Evolutionary conservation across 73 alveolate species (phyloP).

Genomic region (Symbiodinium natans): DNA sequence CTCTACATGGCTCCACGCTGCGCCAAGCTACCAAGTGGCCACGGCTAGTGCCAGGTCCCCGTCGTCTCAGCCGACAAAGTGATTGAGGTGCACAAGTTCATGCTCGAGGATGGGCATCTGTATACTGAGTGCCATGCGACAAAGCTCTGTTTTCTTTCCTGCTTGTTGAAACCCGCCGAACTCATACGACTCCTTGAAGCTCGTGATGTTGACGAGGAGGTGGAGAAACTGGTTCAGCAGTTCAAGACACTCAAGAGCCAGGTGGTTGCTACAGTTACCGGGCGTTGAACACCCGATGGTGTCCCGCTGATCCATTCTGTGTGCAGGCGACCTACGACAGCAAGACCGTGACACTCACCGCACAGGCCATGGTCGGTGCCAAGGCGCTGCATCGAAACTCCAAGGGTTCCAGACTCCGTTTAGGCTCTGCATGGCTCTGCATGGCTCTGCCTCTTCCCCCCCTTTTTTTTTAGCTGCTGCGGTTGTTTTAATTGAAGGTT

Average conservation of each 20-base stretch:
- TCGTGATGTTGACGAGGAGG: not conserved
- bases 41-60: not conserved
- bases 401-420: too few relatives aligned
- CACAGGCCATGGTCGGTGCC: constrained; percentile 87
- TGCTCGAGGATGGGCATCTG: constrained; percentile 62
- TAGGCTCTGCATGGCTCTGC: too few relatives aligned
- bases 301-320: not conserved
- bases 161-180: too few relatives aligned
- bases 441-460: too few relatives aligned
- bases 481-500: too few relatives aligned
- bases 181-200: too few relatives aligned
- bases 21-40: too few relatives aligned
- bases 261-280: too few relatives aligned
- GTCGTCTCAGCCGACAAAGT: constrained; percentile 43
- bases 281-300: not conserved
- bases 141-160: not conserved
- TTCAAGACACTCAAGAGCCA: constrained; percentile 30
- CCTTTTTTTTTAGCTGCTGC: too few relatives aligned
- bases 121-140: not conserved
- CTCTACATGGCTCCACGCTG: too few relatives aligned
- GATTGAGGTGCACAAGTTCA: constrained; percentile 75
- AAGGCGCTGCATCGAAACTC: constrained; percentile 2
- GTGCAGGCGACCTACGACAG: constrained; percentile 68
- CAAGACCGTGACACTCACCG: constrained; percentile 78
- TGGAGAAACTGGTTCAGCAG: constrained; percentile 74